phyloP scores from a whole-genome alignment of 805 yeast species.

The Brettanomyces nanus region DNA sequence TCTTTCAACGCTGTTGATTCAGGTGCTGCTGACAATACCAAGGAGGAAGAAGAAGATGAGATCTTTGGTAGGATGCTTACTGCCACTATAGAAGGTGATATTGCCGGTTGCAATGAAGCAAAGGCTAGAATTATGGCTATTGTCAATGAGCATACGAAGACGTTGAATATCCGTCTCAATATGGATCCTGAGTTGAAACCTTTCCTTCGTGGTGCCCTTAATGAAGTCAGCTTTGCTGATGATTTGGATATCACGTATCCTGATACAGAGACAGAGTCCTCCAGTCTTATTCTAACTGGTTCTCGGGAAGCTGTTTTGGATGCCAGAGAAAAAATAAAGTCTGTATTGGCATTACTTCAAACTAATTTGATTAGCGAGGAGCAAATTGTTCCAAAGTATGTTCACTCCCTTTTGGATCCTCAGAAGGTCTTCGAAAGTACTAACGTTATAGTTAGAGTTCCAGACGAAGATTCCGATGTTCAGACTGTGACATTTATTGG shows the following conservation, averaged over 20 bases:
- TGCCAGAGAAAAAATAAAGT: slow-evolving; percentile 44
- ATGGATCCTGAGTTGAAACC: slow-evolving; percentile 37
- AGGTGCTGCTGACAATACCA: not conserved
- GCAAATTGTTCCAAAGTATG: slow-evolving; percentile 55
- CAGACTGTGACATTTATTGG: slow-evolving; percentile 56
- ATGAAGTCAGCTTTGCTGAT: slow-evolving; percentile 13
- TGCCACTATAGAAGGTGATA: slow-evolving; percentile 73
- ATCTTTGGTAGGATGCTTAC: slow-evolving; percentile 50
- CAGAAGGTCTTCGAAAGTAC: slow-evolving; percentile 43
- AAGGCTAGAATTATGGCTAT: slow-evolving; percentile 60
- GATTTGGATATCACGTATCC: slow-evolving; percentile 25
- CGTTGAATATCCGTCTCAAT: slow-evolving; percentile 40
- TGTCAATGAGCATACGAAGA: slow-evolving; percentile 67
- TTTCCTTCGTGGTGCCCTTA: slow-evolving; percentile 32
- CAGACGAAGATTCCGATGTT: slow-evolving; percentile 33
- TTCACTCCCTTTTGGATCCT: slow-evolving; percentile 63
- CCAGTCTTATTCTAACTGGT: slow-evolving; percentile 52
- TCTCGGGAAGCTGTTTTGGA: slow-evolving; percentile 55
- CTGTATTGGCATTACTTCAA: slow-evolving; percentile 36
- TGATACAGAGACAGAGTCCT: slow-evolving; percentile 28
- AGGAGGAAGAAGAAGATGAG: slow-evolving; percentile 37
- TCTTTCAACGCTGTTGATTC: slow-evolving; percentile 11
- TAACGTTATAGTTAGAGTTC: slow-evolving; percentile 50
- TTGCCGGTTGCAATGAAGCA: slow-evolving; percentile 73
- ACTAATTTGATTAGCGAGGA: slow-evolving; percentile 41